phyloP scores from a whole-genome alignment of 2,329 filamentous ascomycete species.

The Penicillium sp. region DNA sequence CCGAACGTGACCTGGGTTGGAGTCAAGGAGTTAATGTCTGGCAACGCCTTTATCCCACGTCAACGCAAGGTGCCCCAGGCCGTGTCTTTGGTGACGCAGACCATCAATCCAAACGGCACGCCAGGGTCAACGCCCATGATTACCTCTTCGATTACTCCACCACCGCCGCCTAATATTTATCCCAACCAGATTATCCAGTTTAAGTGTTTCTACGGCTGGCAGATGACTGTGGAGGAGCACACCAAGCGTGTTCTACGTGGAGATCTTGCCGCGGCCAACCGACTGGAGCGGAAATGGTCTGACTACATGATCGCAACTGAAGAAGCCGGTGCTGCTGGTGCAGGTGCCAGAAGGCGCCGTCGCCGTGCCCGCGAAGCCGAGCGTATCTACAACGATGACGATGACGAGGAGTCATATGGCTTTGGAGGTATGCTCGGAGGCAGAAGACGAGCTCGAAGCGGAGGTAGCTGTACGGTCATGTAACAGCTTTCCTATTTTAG shows the following conservation, averaged over 20 bases:
- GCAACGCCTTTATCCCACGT: slow-evolving; percentile 76
- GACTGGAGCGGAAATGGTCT: slow-evolving; percentile 90
- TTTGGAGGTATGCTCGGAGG: slow-evolving; percentile 48
- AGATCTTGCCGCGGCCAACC: slow-evolving; percentile 72
- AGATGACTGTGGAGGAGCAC: slow-evolving; percentile 93
- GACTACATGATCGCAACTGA: slow-evolving; percentile 93
- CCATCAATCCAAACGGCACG: slow-evolving; percentile 26
- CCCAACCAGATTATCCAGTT: slow-evolving; percentile 81
- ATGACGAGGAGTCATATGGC: slow-evolving; percentile 63
- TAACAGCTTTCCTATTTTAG: slow-evolving; percentile 45
- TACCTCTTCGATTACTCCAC: slow-evolving; percentile 34
- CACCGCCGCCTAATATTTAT: slow-evolving; percentile 49
- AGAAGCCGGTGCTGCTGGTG: slow-evolving; percentile 69
- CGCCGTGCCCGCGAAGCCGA: slow-evolving; percentile 82
- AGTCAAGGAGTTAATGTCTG: slow-evolving; percentile 80
- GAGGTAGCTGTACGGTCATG: slow-evolving; percentile 66
- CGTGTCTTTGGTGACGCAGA: slow-evolving; percentile 41
- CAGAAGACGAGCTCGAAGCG: slow-evolving; percentile 66
- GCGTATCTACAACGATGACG: slow-evolving; percentile 78
- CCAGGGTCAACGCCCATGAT: slow-evolving; percentile 19
- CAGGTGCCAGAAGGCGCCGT: slow-evolving; percentile 71
- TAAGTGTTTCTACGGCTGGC: slow-evolving; percentile 95
- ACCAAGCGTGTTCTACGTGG: slow-evolving; percentile 81
- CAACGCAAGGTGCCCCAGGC: slow-evolving; percentile 42
- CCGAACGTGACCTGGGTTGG: slow-evolving; percentile 91